phyloP scores from a whole-genome alignment of 169 alveolate species.

The Plasmodium falciparum region DNA sequence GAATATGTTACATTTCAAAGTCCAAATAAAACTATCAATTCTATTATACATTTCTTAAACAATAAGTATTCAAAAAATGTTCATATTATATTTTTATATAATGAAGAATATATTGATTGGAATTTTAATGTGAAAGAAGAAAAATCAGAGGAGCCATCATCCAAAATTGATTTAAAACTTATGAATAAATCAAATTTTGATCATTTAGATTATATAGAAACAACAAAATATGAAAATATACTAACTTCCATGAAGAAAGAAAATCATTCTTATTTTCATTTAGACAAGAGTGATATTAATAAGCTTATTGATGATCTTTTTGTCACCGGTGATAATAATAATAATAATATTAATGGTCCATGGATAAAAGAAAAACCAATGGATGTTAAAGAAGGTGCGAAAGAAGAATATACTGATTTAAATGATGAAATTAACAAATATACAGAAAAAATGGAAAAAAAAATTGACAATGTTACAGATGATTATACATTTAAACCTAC shows the following conservation, averaged over 20 bases:
- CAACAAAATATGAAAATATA: slow-evolving; percentile 55
- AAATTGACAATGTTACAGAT: slow-evolving; percentile 11
- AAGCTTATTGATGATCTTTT: slow-evolving; percentile 30
- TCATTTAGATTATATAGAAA: slow-evolving; percentile 40
- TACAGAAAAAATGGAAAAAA: slow-evolving; percentile 35
- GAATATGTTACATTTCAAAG: slow-evolving; percentile 55
- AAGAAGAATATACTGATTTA: slow-evolving; percentile 20
- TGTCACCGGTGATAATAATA: slow-evolving; percentile 3
- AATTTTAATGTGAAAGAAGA: not conserved
- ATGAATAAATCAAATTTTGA: slow-evolving; percentile 17
- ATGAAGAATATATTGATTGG: slow-evolving; percentile 58
- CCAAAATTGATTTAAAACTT: slow-evolving; percentile 5
- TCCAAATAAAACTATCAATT: slow-evolving; percentile 51
- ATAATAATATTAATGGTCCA: not conserved
- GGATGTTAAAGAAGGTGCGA: slow-evolving; percentile 15
- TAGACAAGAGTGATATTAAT: slow-evolving; percentile 37
- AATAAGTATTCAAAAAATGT: slow-evolving; percentile 47
- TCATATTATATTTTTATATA: slow-evolving; percentile 40
- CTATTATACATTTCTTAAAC: slow-evolving; percentile 52
- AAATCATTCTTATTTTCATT: slow-evolving; percentile 9
- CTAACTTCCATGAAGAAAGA: not conserved
- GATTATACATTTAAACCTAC: slow-evolving; percentile 59
- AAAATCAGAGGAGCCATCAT: not conserved
- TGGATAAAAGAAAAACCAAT: slow-evolving; percentile 60
- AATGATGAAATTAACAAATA: slow-evolving; percentile 19